These are phyloP conservation scores for Fusarium sublunatum DNA, from an alignment of 2,329 filamentous ascomycete species.

Conservation along the genomic window DNA sequence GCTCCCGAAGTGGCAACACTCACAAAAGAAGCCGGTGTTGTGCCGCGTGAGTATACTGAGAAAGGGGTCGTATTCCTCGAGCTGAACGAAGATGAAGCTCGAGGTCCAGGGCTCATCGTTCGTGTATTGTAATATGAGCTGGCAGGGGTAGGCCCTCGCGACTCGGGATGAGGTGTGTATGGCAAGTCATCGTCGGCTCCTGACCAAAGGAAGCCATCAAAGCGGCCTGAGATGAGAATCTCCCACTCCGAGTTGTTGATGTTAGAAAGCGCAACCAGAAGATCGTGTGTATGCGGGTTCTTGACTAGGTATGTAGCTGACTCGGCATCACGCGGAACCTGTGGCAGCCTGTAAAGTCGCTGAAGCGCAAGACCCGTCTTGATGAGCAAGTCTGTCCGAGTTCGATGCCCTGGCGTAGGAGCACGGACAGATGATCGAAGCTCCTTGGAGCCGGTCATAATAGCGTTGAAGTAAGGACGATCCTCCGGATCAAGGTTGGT, in stretches of 20 bases:
- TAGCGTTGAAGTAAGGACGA: conserved; percentile 82
- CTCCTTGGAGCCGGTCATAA: conserved; percentile 72
- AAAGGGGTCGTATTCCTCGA: conserved; percentile 62
- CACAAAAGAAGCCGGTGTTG: conserved; percentile 70
- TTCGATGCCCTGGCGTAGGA: conserved; percentile 74
- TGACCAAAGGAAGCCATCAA: conserved; percentile 95
- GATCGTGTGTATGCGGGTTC: conserved; percentile 83
- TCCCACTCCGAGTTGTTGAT: conserved; percentile 97
- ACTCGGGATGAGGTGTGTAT: conserved; percentile 57
- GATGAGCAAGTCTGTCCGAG: conserved; percentile 77
- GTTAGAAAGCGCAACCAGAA: conserved; percentile 86
- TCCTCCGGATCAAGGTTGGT: conserved; percentile 84
- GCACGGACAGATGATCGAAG: conserved; percentile 69
- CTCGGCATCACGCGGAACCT: conserved; percentile 84
- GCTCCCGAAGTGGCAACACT: conserved; percentile 63
- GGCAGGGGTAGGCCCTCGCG: conserved; percentile 66
- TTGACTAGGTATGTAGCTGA: conserved; percentile 86
- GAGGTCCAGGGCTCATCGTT: conserved; percentile 55
- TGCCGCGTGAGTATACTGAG: conserved; percentile 63
- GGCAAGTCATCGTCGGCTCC: conserved; percentile 75
- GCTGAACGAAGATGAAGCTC: conserved; percentile 55
- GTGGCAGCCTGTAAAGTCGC: conserved; percentile 80
- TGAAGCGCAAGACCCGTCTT: conserved; percentile 84
- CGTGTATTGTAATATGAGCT: conserved; percentile 57
- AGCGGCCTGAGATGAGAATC: conserved; percentile 90